These are phyloP conservation scores for Yamadazyma phyllophila DNA, from an alignment of 805 yeast species.

Conservation along the genomic window DNA sequence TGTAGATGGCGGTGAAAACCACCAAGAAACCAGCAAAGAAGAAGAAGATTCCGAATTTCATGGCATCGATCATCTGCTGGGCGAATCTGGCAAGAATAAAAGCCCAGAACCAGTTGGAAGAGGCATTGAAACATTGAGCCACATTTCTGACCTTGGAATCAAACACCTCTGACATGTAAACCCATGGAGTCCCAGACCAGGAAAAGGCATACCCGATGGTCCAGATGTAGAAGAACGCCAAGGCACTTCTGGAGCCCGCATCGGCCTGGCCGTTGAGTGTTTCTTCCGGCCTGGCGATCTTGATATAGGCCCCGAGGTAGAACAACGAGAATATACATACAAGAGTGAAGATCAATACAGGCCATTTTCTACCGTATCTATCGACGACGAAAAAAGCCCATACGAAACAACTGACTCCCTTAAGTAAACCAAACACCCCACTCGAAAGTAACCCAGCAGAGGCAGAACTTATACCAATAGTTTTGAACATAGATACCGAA, in stretches of 20 bases:
- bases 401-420: conserved; percentile 42
- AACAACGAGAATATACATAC: conserved; percentile 46
- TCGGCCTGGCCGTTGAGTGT: conserved; percentile 17
- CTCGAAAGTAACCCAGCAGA: conserved; percentile 49
- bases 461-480: conserved; percentile 47
- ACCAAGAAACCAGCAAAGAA: conserved; percentile 28
- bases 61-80: conserved; percentile 41
- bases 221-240: conserved; percentile 47
- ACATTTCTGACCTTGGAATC: conserved; percentile 43
- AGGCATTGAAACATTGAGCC: conserved; percentile 43
- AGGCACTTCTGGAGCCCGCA: conserved; percentile 43
- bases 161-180: conserved; percentile 46
- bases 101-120: conserved; percentile 51
- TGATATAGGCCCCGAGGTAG: conserved; percentile 49
- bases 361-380: conserved; percentile 43
- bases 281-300: conserved; percentile 32
- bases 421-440: conserved; percentile 52
- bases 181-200: conserved; percentile 50
- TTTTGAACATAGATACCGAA: conserved; percentile 50
- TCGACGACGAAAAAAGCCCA: conserved; percentile 50
- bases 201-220: conserved; percentile 42
- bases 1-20: conserved; percentile 17
- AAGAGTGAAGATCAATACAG: conserved; percentile 32
- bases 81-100: conserved; percentile 48
- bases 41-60: conserved; percentile 46